Evolutionary conservation across 306 rosid species (phyloP).

Genomic region (Vachellia pachyceras): DNA sequence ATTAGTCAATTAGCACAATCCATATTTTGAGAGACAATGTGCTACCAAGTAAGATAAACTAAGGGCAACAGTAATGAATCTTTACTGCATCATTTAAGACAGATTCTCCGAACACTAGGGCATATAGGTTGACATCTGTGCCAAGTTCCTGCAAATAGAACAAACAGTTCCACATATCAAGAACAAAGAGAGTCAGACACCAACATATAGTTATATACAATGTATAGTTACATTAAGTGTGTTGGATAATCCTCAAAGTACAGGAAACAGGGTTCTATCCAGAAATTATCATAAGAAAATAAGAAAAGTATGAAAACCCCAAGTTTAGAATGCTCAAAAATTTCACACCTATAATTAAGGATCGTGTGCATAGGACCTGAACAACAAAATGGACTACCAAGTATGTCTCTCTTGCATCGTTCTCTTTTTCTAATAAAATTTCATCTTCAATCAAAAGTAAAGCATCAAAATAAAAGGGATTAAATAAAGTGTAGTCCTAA

Average conservation of each 20-base stretch:
- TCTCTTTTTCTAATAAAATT: neutral
- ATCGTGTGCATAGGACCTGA: neutral
- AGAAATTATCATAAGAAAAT: neutral
- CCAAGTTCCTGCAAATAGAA: constrained; percentile 83
- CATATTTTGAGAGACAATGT: constrained; percentile 34
- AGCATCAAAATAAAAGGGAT: neutral
- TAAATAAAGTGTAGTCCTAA: neutral
- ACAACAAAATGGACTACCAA: neutral
- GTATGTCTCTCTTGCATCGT: neutral
- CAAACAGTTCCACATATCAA: constrained; percentile 17
- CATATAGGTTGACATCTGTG: constrained; percentile 88
- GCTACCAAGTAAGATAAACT: constrained; percentile 27
- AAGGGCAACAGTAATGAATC: constrained; percentile 34
- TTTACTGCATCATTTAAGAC: constrained; percentile 97
- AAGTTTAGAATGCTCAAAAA: neutral
- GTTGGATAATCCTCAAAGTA: constrained; percentile 18
- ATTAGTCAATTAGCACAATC: constrained; percentile 38
- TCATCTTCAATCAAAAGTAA: neutral
- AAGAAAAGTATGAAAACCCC: constrained; percentile 1
- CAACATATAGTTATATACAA: constrained; percentile 6
- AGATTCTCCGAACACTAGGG: constrained; percentile 98
- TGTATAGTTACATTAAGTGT: constrained; percentile 15
- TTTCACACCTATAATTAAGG: neutral
- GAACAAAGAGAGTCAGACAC: constrained; percentile 27
- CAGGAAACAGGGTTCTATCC: neutral